A percentile compares a stretch with the other conserved stretches of the same genome.
Conservation (phyloP, 1,139 yeast genomes). For the Ogataea hybrid region DNA sequence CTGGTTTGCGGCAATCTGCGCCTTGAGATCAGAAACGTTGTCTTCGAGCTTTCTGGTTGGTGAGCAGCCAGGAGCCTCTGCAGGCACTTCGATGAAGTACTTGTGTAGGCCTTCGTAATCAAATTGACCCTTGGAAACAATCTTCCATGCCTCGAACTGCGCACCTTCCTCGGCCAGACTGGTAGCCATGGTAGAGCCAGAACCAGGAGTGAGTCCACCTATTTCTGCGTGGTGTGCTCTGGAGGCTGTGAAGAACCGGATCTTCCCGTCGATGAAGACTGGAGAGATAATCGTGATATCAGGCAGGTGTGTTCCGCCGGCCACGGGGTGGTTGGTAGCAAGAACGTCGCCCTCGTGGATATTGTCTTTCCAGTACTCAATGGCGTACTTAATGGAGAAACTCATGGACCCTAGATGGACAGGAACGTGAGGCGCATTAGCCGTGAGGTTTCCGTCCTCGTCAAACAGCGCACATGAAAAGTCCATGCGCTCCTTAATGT, state of each 20-base stretch:
- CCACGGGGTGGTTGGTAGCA: conserved; percentile 52
- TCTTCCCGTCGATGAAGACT: conserved; percentile 33
- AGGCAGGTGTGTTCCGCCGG: conserved; percentile 61
- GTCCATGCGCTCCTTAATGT: conserved; percentile 79
- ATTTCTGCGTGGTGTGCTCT: conserved; percentile 35
- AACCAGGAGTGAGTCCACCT: conserved; percentile 31
- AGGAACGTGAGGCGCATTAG: conserved; percentile 72
- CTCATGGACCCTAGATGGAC: conserved; percentile 88
- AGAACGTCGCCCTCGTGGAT: conserved; percentile 53
- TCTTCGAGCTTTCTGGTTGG: conserved; percentile 31
- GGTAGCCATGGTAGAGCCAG: conserved; percentile 31
- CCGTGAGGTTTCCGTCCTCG: conserved; percentile 64
- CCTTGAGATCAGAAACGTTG: conserved; percentile 32
- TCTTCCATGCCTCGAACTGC: conserved; percentile 26
- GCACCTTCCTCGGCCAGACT: conserved; percentile 32
- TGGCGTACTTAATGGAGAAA: conserved; percentile 39
- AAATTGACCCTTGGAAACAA: conserved; percentile 32
- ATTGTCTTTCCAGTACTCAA: conserved; percentile 46
- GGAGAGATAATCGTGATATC: conserved; percentile 58
- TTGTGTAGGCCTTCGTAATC: conserved; percentile 36
- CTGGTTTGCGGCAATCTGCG: conserved; percentile 41
- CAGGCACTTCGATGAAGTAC: conserved; percentile 37
- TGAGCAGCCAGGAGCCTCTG: conserved; percentile 36
- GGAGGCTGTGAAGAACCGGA: conserved; percentile 30
- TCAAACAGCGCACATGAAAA: conserved; percentile 85